phyloP scores from a whole-genome alignment of 345 rosid genomes.

The Gossypium rotundifolium region DNA sequence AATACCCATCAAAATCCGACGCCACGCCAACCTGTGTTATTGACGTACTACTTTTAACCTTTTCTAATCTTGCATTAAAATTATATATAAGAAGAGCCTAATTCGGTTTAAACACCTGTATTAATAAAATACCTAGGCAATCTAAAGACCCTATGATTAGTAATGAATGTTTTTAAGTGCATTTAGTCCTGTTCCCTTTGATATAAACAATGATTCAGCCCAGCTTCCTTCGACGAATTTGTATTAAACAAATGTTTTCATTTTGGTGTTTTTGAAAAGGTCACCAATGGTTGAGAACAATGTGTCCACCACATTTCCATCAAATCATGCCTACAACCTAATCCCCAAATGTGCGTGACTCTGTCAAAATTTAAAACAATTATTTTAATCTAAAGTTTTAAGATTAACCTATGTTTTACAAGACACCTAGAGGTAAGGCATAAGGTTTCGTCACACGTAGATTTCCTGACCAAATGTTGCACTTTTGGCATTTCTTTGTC shows the following conservation, averaged over 20 bases:
- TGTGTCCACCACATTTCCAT: neutral
- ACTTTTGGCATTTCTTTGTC: neutral
- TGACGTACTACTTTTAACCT: neutral
- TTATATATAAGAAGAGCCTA: neutral
- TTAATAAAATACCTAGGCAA: neutral
- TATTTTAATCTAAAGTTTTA: neutral
- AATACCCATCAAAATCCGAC: neutral
- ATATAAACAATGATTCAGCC: constrained; percentile 8
- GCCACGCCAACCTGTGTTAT: neutral
- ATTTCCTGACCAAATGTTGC: neutral
- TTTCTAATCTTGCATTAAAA: neutral
- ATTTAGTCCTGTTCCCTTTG: constrained; percentile 6
- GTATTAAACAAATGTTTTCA: neutral
- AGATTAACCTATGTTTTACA: neutral
- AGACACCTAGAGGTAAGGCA: neutral
- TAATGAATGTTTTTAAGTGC: neutral
- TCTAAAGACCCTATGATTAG: neutral
- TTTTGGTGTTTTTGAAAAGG: neutral
- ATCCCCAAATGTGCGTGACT: neutral
- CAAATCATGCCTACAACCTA: constrained; percentile 13
- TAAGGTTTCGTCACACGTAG: neutral
- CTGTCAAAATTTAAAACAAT: neutral
- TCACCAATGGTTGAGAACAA: neutral
- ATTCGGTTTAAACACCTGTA: neutral
- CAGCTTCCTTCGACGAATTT: neutral